phyloP scores from a whole-genome alignment of 225 moss, liverwort and hornwort species.

The Lunularia cruciata region DNA sequence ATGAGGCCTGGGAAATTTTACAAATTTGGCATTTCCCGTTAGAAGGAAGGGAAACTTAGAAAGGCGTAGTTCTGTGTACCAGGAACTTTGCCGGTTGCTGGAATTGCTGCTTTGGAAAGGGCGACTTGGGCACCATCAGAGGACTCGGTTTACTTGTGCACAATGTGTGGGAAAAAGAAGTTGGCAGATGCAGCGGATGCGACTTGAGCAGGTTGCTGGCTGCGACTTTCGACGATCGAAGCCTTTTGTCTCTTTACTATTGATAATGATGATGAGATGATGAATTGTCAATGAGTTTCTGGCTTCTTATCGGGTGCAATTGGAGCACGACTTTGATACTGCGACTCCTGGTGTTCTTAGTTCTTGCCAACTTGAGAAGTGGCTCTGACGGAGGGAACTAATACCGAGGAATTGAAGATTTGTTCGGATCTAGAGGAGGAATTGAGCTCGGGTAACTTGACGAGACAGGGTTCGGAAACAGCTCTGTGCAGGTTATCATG shows the following conservation, averaged over 20 bases:
- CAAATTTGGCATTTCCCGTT: conserved; percentile 10
- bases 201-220: neutral
- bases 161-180: neutral
- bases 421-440: neutral
- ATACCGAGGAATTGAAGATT: neutral
- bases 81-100: neutral
- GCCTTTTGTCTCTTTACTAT: neutral
- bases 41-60: neutral
- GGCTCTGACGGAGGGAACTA: neutral
- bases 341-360: neutral
- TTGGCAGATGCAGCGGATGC: neutral
- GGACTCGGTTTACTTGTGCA: neutral
- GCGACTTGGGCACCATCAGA: neutral
- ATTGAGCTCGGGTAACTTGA: neutral
- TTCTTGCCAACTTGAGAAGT: neutral
- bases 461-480: neutral
- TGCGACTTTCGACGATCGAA: conserved; percentile 8
- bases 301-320: neutral
- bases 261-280: neutral
- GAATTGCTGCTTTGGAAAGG: neutral
- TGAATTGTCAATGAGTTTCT: neutral
- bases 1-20: neutral
- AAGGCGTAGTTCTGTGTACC: neutral
- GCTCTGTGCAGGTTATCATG: conserved; percentile 4
- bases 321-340: neutral